These are phyloP conservation scores for Dioscorea dumetorum DNA, from an alignment of 106 monocot species.

Conservation along the genomic window DNA sequence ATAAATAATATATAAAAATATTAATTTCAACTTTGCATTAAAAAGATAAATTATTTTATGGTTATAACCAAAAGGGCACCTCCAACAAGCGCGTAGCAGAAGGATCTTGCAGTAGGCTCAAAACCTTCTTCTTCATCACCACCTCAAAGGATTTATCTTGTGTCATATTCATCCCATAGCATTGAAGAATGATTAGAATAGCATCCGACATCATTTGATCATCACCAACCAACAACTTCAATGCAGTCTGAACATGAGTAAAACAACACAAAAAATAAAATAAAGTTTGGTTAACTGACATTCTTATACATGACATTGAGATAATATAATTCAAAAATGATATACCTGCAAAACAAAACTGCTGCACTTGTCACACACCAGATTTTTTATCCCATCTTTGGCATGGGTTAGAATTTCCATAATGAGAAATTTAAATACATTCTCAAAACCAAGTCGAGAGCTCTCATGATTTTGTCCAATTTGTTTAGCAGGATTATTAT, in stretches of 20 bases:
- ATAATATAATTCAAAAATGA: not conserved
- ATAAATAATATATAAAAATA: too few relatives aligned
- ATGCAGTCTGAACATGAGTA: slow-evolving; percentile 33
- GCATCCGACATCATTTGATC: slow-evolving; percentile 46
- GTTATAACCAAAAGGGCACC: slow-evolving; percentile 29
- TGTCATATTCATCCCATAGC: slow-evolving; percentile 20
- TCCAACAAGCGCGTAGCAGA: slow-evolving; percentile 88
- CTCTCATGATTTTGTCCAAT: slow-evolving; percentile 9
- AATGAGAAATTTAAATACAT: slow-evolving; percentile 51
- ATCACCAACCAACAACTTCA: slow-evolving; percentile 70
- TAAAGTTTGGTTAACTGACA: not conserved
- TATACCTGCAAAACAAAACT: slow-evolving; percentile 86
- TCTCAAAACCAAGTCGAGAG: slow-evolving; percentile 44
- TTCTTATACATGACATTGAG: not conserved
- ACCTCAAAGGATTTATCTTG: slow-evolving; percentile 21
- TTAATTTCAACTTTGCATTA: not conserved
- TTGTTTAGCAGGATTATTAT: slow-evolving; percentile 16
- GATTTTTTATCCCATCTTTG: slow-evolving; percentile 38
- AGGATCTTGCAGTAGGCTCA: slow-evolving; percentile 66
- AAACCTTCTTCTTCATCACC: slow-evolving; percentile 29
- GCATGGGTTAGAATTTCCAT: slow-evolving; percentile 48
- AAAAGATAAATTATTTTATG: slow-evolving; percentile 1
- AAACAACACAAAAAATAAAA: not conserved
- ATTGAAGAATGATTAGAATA: slow-evolving; percentile 57
- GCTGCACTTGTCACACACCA: slow-evolving; percentile 66